Conservation (phyloP, 768 basidiomycete species). For the Udeniomyces megalosporus region DNA sequence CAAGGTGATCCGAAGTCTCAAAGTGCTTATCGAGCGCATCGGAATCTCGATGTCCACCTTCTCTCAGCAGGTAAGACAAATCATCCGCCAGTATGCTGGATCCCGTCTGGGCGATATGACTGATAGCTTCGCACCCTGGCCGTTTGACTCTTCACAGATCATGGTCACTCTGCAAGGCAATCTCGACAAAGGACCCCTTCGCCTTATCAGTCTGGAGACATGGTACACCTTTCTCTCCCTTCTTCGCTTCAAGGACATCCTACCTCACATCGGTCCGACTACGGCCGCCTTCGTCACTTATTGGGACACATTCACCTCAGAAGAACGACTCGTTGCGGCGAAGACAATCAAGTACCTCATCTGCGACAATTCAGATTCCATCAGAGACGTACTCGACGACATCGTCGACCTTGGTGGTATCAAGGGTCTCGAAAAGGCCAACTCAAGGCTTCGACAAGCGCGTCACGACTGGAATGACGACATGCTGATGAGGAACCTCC, state of each 20-base stretch:
- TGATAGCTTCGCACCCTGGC: neutral
- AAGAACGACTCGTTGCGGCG: slow-evolving; percentile 41
- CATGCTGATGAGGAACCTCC: slow-evolving; percentile 44
- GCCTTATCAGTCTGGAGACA: slow-evolving; percentile 57
- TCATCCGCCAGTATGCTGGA: neutral
- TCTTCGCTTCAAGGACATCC: slow-evolving; percentile 50
- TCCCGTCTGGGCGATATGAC: neutral
- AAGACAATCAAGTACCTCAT: slow-evolving; percentile 55
- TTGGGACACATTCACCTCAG: slow-evolving; percentile 50
- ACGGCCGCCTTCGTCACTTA: slow-evolving; percentile 64
- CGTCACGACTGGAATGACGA: slow-evolving; percentile 41
- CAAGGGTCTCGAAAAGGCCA: slow-evolving; percentile 37
- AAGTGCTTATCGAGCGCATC: slow-evolving; percentile 50
- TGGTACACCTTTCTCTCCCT: slow-evolving; percentile 65
- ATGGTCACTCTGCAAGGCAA: slow-evolving; percentile 92
- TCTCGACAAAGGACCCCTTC: slow-evolving; percentile 55
- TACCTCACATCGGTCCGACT: slow-evolving; percentile 70
- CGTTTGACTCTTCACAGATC: slow-evolving; percentile 39
- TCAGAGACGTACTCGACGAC: slow-evolving; percentile 49
- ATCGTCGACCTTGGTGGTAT: slow-evolving; percentile 63
- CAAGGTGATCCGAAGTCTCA: slow-evolving; percentile 63
- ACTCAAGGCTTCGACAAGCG: slow-evolving; percentile 19
- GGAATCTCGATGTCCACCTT: slow-evolving; percentile 57
- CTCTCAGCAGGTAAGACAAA: slow-evolving; percentile 59
- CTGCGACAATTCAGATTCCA: slow-evolving; percentile 39